Evolutionary conservation across 306 rosid genomes (phyloP).

Genomic region (Cucumis melo): DNA sequence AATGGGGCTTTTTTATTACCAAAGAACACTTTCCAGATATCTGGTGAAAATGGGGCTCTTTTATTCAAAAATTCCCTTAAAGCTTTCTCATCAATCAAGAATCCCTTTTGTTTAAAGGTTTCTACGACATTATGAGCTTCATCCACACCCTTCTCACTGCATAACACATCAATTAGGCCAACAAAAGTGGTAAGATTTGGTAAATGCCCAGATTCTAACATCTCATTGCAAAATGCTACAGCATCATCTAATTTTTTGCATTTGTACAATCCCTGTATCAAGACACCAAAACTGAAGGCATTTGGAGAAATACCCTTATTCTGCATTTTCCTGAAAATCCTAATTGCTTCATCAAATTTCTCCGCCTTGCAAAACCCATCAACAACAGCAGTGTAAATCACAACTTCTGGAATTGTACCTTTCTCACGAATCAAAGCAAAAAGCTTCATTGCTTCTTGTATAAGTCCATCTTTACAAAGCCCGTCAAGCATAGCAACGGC

Average conservation of each 20-base stretch:
- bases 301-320: constrained; percentile 53
- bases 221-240: constrained; percentile 56
- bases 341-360: constrained; percentile 56
- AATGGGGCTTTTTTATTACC: constrained; percentile 33
- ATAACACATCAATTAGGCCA: constrained; percentile 44
- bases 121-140: constrained; percentile 43
- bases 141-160: constrained; percentile 46
- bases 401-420: constrained; percentile 86
- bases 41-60: constrained; percentile 39
- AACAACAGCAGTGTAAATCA: constrained; percentile 83
- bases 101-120: constrained; percentile 59
- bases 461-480: constrained; percentile 86
- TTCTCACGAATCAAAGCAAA: constrained; percentile 77
- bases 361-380: constrained; percentile 70
- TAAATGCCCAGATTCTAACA: constrained; percentile 72
- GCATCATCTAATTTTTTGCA: constrained; percentile 42
- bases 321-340: constrained; percentile 83
- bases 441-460: constrained; percentile 89
- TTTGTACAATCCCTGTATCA: constrained; percentile 57
- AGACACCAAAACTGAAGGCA: constrained; percentile 60
- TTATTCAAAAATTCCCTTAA: constrained; percentile 58
- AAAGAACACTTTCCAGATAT: constrained; percentile 65
- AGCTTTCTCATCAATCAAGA: constrained; percentile 49
- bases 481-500: constrained; percentile 97
- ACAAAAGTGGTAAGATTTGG: constrained; percentile 69